Evolutionary conservation across 208 protist species (phyloP).

Genomic region (Cochliopodium minus): DNA sequence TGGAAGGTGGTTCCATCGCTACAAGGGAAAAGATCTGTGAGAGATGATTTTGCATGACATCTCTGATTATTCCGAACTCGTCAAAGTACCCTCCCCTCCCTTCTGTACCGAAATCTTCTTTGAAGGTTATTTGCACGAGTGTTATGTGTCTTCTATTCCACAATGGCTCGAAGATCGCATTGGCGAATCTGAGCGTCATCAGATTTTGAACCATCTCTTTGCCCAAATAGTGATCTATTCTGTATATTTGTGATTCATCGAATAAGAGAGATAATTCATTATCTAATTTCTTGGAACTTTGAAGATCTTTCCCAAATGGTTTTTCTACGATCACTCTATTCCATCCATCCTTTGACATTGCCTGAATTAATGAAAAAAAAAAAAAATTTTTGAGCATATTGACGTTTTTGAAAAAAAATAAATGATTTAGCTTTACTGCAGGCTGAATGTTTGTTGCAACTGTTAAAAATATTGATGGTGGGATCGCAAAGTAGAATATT

Average conservation of each 20-base stretch:
- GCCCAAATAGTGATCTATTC: slow-evolving; percentile 78
- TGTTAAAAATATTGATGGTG: slow-evolving; percentile 48
- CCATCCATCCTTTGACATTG: slow-evolving; percentile 41
- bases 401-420: no score
- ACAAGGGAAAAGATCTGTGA: slow-evolving; percentile 64
- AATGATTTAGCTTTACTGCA: not conserved
- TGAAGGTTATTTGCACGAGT: slow-evolving; percentile 69
- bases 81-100: slow-evolving; percentile 40
- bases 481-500: slow-evolving; percentile 68
- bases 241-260: slow-evolving; percentile 60
- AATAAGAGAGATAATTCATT: slow-evolving; percentile 46
- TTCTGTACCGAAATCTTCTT: slow-evolving; percentile 68
- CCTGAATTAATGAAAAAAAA: not conserved
- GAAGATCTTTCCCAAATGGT: slow-evolving; percentile 62
- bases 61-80: slow-evolving; percentile 27
- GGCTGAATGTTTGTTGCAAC: slow-evolving; percentile 6
- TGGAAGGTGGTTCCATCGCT: slow-evolving; percentile 65
- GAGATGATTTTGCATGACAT: slow-evolving; percentile 37
- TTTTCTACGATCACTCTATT: slow-evolving; percentile 70
- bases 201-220: slow-evolving; percentile 83
- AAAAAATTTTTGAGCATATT: no score
- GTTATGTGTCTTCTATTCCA: slow-evolving; percentile 67
- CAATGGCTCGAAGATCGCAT: slow-evolving; percentile 59
- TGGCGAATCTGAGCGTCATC: slow-evolving; percentile 65
- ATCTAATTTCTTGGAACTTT: slow-evolving; percentile 51